phyloP scores from a whole-genome alignment of 345 rosid species.

The Eucalyptus virginea region DNA sequence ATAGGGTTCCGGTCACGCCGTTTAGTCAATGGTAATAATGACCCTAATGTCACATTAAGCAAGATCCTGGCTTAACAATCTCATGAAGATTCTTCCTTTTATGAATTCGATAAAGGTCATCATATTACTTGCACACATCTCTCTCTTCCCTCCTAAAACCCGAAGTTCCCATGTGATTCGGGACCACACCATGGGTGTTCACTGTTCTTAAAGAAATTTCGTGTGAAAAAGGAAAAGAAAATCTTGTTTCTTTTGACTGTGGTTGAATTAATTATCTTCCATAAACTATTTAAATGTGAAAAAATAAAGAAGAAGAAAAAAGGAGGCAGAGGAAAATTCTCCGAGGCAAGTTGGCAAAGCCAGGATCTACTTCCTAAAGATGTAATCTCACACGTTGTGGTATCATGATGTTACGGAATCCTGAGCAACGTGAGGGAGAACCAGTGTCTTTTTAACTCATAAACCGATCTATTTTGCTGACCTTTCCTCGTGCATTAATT shows the following conservation, averaged over 20 bases:
- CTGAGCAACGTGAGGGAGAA: background rate
- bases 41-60: background rate
- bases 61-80: conserved; percentile 51
- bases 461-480: background rate
- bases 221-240: background rate
- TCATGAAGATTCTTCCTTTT: conserved; percentile 14
- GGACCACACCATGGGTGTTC: conserved; percentile 28
- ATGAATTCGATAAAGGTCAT: conserved; percentile 3
- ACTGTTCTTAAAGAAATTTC: background rate
- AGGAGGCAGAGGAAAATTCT: background rate
- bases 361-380: background rate
- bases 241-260: background rate
- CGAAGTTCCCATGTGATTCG: conserved; percentile 2
- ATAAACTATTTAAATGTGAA: background rate
- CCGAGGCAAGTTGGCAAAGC: background rate
- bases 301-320: background rate
- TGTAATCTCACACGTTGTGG: background rate
- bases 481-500: background rate
- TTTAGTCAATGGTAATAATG: background rate
- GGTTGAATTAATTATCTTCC: background rate
- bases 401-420: background rate
- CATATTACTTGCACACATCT: background rate
- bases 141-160: background rate
- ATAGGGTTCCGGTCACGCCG: background rate
- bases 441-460: background rate